phyloP scores from a whole-genome alignment of 306 rosid genomes.

The Lathyrus tuberosus region DNA sequence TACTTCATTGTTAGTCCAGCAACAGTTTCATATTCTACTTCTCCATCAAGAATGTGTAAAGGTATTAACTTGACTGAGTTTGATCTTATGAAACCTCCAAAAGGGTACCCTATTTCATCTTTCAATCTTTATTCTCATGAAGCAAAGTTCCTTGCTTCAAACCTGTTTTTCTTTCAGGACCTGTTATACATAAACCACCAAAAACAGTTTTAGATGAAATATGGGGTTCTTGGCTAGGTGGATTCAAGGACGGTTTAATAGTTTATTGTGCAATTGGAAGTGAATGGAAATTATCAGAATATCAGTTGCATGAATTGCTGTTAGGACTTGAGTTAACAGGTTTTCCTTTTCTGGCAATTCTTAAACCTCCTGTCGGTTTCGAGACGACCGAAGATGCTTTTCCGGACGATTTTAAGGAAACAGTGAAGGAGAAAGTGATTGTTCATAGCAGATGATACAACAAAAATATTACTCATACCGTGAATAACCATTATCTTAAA shows the following conservation, averaged over 20 bases:
- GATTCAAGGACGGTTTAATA: conserved; percentile 26
- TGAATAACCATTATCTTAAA: too few species aligned
- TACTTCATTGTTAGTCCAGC: conserved; percentile 3
- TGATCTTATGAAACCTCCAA: conserved; percentile 27
- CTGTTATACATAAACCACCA: conserved; percentile 27
- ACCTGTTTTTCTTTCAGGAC: conserved; percentile 39
- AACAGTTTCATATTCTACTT: conserved; percentile 5
- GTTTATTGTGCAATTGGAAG: too few species aligned
- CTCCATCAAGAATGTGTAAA: not conserved
- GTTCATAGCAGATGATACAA: too few species aligned
- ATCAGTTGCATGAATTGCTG: too few species aligned
- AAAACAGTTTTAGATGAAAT: conserved; percentile 23
- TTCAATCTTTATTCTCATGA: conserved; percentile 36
- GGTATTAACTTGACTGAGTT: conserved; percentile 16
- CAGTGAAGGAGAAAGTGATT: not conserved
- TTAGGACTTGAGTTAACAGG: too few species aligned
- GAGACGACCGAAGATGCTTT: too few species aligned
- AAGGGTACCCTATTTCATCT: conserved; percentile 34
- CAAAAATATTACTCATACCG: too few species aligned
- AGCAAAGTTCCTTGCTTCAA: not conserved
- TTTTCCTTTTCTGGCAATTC: too few species aligned
- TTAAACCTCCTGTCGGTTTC: not conserved
- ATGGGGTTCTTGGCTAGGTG: conserved; percentile 33
- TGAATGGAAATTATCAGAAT: too few species aligned
- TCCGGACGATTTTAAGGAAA: conserved; percentile 31